Percentiles rank a stretch among this genome's conserved stretches.
Conservation (phyloP, 2,329 filamentous ascomycete species). For the Botryotinia narcissicola region DNA sequence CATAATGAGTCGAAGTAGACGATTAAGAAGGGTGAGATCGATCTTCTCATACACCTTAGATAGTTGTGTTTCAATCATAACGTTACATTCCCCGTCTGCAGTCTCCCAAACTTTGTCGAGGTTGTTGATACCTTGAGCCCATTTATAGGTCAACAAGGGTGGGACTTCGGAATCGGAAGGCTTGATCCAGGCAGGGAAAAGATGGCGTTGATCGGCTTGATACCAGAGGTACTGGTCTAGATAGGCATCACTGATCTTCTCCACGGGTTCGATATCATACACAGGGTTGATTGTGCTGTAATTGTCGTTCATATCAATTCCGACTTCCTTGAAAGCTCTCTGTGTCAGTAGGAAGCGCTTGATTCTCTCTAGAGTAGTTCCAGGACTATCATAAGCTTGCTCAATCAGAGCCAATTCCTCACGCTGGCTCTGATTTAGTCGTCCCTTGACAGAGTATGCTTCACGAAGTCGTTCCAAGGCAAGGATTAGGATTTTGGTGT, state of each 20-base stretch:
- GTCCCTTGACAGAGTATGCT: constrained; percentile 95
- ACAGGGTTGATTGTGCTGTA: constrained; percentile 99
- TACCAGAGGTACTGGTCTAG: constrained; percentile 99
- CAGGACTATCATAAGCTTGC: constrained; percentile 96
- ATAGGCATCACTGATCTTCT: constrained; percentile 99
- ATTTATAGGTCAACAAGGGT: constrained; percentile 92
- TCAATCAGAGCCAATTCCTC: constrained; percentile 96
- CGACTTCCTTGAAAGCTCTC: constrained; percentile 97
- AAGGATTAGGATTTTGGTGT: constrained; percentile 97
- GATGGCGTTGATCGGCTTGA: constrained; percentile 92
- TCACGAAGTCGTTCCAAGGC: constrained; percentile 90
- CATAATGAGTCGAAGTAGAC: constrained; percentile 92
- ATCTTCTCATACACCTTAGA: constrained; percentile 99
- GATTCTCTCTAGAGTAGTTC: constrained; percentile 91
- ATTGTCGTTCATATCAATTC: constrained; percentile 99
- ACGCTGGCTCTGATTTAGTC: constrained; percentile 94
- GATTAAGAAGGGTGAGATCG: constrained; percentile 91
- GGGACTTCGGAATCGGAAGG: constrained; percentile 97
- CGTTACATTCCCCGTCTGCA: constrained; percentile 91
- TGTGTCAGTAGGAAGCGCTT: constrained; percentile 97
- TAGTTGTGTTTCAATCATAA: constrained; percentile 96
- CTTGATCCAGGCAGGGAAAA: constrained; percentile 99
- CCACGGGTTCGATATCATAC: constrained; percentile 97
- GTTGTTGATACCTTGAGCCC: constrained; percentile 99
- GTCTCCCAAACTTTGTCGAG: constrained; percentile 93